Evolutionary conservation across 108 stramenopile species (phyloP), one percentile per base, ranked within the genome.

Genomic region (Pseudonitzschia multiseries): DNA sequence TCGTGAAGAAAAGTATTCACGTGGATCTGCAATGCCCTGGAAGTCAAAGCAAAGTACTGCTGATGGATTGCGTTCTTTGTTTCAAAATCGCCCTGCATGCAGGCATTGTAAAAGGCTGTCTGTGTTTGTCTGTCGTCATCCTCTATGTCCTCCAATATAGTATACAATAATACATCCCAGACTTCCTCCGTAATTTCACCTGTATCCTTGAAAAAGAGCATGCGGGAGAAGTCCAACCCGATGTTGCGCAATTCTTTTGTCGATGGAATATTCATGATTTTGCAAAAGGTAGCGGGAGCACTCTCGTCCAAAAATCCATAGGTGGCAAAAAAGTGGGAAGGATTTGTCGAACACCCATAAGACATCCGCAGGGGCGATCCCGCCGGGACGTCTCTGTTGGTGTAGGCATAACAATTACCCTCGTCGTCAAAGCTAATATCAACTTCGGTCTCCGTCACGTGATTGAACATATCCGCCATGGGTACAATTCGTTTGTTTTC

Each of bases 301-400:
- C 77, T 46, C 13, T 68, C 27, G n/a, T 89, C 78, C 10, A 88
- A 43, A 57, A 88, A 88, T 0, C 87, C 87, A 67, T 86, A 88
- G 9, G 76, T 75, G 26, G 85, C 85, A 21, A 88, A 74, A 26
- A 86, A 56, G n/a, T 67, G 48, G 13, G 83, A 86, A 1, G 87
- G 87, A 54, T 86, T 86, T 29, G 83, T 80, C 21, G 85, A 83
- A 26, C 82, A 68, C 1, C 81, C 85, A 62, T 88, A 88, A 48
- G 78, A 82, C 21, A 84, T 65, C 27, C 70, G 50, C 29, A 88
- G 73, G 0, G 78, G 74, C 24, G 46, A 28, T 0, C 83, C 83
- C 2, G 83, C 65, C 0, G 81, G 76, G 36, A 88, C 76, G 26
- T 84, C 81, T 66, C 62, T 54, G 26, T 73, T 70, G 3, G 78